Evolutionary conservation across 192 early-diverging fungal species (phyloP).

Genomic region (Backusella parvicylindrica): DNA sequence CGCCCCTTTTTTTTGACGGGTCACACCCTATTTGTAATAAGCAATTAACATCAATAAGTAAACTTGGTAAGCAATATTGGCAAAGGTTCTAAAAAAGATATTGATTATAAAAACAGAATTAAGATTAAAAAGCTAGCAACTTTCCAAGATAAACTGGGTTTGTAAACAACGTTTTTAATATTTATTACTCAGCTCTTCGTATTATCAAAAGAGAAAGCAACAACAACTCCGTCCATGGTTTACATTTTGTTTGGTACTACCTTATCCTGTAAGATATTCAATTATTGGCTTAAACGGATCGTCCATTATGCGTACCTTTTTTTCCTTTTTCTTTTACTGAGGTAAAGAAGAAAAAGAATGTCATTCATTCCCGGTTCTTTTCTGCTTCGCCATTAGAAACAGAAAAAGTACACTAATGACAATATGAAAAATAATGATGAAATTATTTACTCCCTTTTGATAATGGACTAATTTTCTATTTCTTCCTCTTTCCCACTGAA

Average conservation of each 20-base stretch:
- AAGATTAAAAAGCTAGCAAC: neutral
- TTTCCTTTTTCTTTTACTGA: neutral
- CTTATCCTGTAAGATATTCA: neutral
- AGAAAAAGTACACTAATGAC: neutral
- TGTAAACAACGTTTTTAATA: neutral
- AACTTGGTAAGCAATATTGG: neutral
- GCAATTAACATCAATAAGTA: neutral
- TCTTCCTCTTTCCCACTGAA: neutral
- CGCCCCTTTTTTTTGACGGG: neutral
- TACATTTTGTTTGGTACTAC: neutral
- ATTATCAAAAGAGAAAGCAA: neutral
- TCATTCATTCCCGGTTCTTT: neutral
- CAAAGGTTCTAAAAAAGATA: no score
- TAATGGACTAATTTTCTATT: neutral
- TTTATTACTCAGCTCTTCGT: neutral
- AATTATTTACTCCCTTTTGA: neutral
- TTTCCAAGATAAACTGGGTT: neutral
- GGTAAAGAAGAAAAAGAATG: neutral
- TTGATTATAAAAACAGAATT: neutral
- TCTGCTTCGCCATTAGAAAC: neutral
- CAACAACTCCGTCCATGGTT: neutral
- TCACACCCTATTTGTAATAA: neutral
- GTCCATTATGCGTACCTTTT: neutral
- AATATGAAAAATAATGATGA: neutral
- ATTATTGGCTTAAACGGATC: slow-evolving; percentile 1